phyloP scores from a whole-genome alignment of 306 rosid genomes.

The Cicer pinnatifidum region DNA sequence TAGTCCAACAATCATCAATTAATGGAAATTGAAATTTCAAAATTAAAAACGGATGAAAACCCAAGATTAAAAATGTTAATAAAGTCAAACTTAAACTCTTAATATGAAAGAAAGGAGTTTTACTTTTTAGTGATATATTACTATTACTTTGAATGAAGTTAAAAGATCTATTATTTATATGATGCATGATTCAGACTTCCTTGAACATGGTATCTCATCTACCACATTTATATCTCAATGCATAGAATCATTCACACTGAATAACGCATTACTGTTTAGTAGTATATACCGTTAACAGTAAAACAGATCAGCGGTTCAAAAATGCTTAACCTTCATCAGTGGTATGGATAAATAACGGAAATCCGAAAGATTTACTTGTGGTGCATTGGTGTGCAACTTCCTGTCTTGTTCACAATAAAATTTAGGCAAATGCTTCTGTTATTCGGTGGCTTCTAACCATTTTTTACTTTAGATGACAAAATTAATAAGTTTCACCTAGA shows the following conservation, averaged over 20 bases:
- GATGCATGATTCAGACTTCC: slow-evolving; percentile 25
- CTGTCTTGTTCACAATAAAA: slow-evolving; percentile 5
- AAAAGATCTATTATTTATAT: slow-evolving; percentile 16
- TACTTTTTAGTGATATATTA: background rate
- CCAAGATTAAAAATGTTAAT: slow-evolving; percentile 9
- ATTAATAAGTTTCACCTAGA: slow-evolving; percentile 32
- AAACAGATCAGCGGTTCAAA: slow-evolving; percentile 18
- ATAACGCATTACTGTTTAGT: slow-evolving; percentile 3
- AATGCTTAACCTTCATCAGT: slow-evolving; percentile 17
- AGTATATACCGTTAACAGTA: slow-evolving; percentile 23
- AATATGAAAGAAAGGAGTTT: background rate
- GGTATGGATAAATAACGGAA: slow-evolving; percentile 25
- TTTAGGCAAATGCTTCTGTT: background rate
- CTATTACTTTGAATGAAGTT: slow-evolving; percentile 33
- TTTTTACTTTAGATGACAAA: slow-evolving; percentile 1
- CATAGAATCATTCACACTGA: slow-evolving; percentile 19
- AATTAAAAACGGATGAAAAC: background rate
- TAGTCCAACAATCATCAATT: slow-evolving; percentile 26
- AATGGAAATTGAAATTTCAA: slow-evolving; percentile 15
- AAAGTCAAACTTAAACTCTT: slow-evolving; percentile 30
- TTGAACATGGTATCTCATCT: slow-evolving; percentile 18
- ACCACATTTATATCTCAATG: slow-evolving; percentile 26
- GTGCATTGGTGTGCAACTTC: slow-evolving; percentile 6
- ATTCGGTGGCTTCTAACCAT: slow-evolving; percentile 29
- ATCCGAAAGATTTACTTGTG: slow-evolving; percentile 18